Base-by-base conservation (phyloP, 352 stramenopile species). In the Phytophthora tentaculata region DNA sequence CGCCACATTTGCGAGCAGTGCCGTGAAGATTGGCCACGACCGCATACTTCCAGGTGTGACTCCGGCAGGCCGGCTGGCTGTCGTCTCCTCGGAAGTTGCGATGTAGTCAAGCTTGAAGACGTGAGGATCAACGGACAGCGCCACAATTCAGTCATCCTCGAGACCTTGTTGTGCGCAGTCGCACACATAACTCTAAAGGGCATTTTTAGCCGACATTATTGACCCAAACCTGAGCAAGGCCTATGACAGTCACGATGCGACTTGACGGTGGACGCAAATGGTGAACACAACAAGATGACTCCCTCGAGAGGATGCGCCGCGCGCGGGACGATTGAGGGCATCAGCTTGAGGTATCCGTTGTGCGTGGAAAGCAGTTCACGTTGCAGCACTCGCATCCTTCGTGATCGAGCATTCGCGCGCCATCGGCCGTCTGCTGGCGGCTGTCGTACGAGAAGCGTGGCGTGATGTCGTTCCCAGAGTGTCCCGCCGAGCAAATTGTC, bases 71-170 rank as follows among this genome's bases (percentile, higher is more conserved):
- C 14, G 7, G 50, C 41, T n/a, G 35, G 55, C 20, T 56, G 61
- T 41, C 51, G 61, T 50, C 53, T 59, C 22, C 64, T 68, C 54
- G 58, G 44, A 64, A 68, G 44, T 57, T 63, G 51, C 47, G 56
- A 43, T 56, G 39, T 22, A 43, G 29, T 17, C 32, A 61, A 52
- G 39, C 19, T 53, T 28, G 57, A 35, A 51, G 57, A 28, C 26
- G 57, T 22, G 29, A 53, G n/a, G 23, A 51, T 37, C 28, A 70
- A 70, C 63, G 56, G 57, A 58, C 43, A 62, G 24, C 19, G 59
- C 26, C 45, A 19, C 56, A 56, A 50, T 39, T 63, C 20, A 35
- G 32, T 47, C 29, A 35, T 73, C 60, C 53, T 69, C 60, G 60
- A 60, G 58, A 51, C 47, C 48, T 55, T 55, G 26, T 55, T 14